phyloP scores from a whole-genome alignment of 2,329 filamentous ascomycete genomes.

The Beauveria sp. region DNA sequence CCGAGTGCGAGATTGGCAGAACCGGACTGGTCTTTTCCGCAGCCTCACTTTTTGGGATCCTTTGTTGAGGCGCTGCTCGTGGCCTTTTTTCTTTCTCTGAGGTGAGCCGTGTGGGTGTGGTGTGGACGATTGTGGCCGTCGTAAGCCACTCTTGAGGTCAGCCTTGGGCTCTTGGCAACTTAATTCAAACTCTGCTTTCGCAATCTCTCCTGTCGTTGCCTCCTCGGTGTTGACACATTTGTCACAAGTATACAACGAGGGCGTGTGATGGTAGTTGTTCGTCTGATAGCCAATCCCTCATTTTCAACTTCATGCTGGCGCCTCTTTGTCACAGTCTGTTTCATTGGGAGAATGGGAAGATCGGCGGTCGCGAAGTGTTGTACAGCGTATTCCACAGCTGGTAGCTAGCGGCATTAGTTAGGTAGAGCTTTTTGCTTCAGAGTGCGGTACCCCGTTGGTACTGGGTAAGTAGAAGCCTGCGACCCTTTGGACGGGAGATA shows the following conservation, averaged over 20 bases:
- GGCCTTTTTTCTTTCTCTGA: background rate
- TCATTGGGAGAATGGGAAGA: background rate
- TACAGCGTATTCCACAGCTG: background rate
- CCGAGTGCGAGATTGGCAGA: background rate
- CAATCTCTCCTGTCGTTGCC: background rate
- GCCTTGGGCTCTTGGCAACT: background rate
- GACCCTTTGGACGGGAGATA: background rate
- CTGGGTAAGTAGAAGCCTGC: background rate
- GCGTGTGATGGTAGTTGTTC: background rate
- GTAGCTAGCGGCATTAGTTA: background rate
- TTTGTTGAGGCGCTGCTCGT: background rate
- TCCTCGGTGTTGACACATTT: background rate
- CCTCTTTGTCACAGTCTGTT: background rate
- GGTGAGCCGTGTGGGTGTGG: background rate
- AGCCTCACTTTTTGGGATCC: constrained; percentile 3
- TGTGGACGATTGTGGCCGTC: background rate
- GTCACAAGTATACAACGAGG: background rate
- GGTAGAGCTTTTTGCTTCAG: background rate
- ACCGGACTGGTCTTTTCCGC: background rate
- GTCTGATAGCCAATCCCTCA: background rate
- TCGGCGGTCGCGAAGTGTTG: background rate
- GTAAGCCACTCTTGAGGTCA: background rate
- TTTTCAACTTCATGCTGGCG: background rate
- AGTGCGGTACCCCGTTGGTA: background rate
- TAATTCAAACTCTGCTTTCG: background rate